Base-by-base conservation (phyloP, 1,139 yeast genomes). In the Yamadazyma triangularis region DNA sequence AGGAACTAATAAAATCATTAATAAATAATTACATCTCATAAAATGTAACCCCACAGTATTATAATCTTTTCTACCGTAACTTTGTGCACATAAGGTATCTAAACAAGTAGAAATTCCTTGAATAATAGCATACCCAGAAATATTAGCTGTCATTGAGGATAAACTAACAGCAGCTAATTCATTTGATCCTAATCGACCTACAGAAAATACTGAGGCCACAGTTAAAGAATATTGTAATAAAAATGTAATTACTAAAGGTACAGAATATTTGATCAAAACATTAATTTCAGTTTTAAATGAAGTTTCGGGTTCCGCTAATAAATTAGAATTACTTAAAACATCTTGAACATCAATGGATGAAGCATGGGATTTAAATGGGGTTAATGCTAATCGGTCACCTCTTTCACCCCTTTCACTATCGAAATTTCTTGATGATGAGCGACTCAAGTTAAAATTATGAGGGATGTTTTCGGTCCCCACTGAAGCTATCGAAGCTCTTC, bases 141-240 rank as follows among this genome's bases (percentile, higher is more conserved):
- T 80, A 47, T 80, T 82, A 2, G 88, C 86, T 3, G 88, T 75
- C 81, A 82, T 77, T 20, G 85, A 74, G 8, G 85, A 77, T 34
- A 82, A 60, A 23, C 87, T 77, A 8, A 82, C 85, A 2, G 75
- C 75, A 0, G 70, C 73, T 38, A 85, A 62, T 52, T 83, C 87
- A 21, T 70, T 68, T 32, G 82, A 77, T n/a, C 96, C 96, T 33
- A 86, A 60, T 48, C 83, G 81, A 6, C 95, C 94, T 9, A 83
- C 94, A 8, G 84, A 75, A 50, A 85, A 84, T 15, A 87, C 85
- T 0, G 93, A 81, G 0, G 95, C 89, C 31, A 86, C 83, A 0
- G 91, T 81, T 35, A 87, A 64, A 1, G 95, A 84, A 53, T 84
- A 84, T 53, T 87, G 96, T 29, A 88, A 61, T 24, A 85, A 54